Evolutionary conservation across 495 filamentous ascomycete genomes (phyloP).

Genomic region (Lichenothelia convexa): DNA sequence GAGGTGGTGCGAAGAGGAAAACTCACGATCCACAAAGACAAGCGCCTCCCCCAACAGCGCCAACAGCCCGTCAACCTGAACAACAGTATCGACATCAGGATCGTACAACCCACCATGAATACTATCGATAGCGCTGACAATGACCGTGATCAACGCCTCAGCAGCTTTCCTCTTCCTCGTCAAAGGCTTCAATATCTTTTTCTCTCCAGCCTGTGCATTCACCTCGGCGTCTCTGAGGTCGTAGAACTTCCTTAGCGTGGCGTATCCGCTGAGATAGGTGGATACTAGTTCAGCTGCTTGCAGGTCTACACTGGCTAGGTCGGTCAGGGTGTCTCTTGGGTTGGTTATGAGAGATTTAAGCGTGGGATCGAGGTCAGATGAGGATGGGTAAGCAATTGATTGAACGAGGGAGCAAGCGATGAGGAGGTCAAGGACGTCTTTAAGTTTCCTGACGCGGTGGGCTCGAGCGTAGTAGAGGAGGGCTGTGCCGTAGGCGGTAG

Average conservation of each 20-base stretch:
- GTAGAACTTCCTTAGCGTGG: conserved; percentile 72
- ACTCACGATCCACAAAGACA: conserved; percentile 48
- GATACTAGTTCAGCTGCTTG: conserved; percentile 66
- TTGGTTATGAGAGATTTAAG: conserved; percentile 46
- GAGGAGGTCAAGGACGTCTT: conserved; percentile 65
- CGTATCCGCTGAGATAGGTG: conserved; percentile 75
- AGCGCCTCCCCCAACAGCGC: conserved; percentile 67
- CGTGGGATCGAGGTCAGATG: conserved; percentile 44
- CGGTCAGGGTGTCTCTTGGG: conserved; percentile 44
- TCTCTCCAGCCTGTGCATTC: conserved; percentile 21
- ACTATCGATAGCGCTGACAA: conserved; percentile 66
- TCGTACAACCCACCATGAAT: conserved; percentile 81
- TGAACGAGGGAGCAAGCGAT: conserved; percentile 72
- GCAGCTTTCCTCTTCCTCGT: conserved; percentile 41
- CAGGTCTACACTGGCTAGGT: conserved; percentile 45
- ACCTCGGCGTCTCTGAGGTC: conserved; percentile 56
- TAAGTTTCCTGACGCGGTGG: conserved; percentile 52
- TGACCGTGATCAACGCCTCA: conserved; percentile 53
- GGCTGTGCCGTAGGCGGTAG: conserved; percentile 59
- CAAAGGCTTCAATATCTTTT: conserved; percentile 22
- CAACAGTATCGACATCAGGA: conserved; percentile 53
- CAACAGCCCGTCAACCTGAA: conserved; percentile 72
- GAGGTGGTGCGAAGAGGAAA: neutral
- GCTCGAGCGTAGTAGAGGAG: conserved; percentile 76
- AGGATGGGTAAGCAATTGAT: conserved; percentile 57